Base-by-base conservation (phyloP, 306 rosid genomes). In the Cicer cuneatum region DNA sequence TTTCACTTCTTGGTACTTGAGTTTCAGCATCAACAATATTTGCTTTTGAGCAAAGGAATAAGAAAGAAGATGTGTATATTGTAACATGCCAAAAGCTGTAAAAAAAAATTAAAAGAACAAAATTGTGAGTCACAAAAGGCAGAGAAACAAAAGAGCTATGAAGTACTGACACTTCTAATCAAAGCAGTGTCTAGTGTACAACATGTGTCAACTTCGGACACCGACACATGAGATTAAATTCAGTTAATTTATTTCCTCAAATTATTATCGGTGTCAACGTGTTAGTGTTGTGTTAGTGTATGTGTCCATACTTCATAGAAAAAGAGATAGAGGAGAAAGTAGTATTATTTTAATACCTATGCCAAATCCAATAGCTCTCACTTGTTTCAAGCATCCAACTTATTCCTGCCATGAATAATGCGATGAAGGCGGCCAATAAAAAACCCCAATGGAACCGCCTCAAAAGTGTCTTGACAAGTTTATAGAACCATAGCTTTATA, bases 311-410 rank as follows among this genome's bases (percentile, higher is more conserved):
- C 33, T 29, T 29, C 33, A 3, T 29, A 29, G 33, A 29, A 29
- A 29, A 29, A 29, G 5, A 29, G 33, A 29, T 29, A 29, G 33
- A 29, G 33, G 3, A 29, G 21, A 62, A 48, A 59, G 49, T 53
- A 60, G 64, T n/a, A 4, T 24, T 16, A 58, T 49, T 10, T 70
- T 64, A 18, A 24, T 65, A 92, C 99, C 98, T 95, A 58, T 92
- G 98, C 99, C 99, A 95, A 72, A 92, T 37, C 99, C 99, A 95
- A 87, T 95, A 95, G 78, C 59, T 92, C 72, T 85, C 83, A 80
- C 93, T 87, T 62, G 82, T 87, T 87, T 92, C 99, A 76, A 92
- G 80, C 7, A 46, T 75, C 99, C 99, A 86, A 82, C 99, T 92
- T 48, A 56, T 62, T 80, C 83, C 93, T 38, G 99, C 99, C 87